Evolutionary conservation across 495 filamentous ascomycete species (phyloP), one percentile per base, ranked within the genome.

Genomic region (Penicillium chermesinum): DNA sequence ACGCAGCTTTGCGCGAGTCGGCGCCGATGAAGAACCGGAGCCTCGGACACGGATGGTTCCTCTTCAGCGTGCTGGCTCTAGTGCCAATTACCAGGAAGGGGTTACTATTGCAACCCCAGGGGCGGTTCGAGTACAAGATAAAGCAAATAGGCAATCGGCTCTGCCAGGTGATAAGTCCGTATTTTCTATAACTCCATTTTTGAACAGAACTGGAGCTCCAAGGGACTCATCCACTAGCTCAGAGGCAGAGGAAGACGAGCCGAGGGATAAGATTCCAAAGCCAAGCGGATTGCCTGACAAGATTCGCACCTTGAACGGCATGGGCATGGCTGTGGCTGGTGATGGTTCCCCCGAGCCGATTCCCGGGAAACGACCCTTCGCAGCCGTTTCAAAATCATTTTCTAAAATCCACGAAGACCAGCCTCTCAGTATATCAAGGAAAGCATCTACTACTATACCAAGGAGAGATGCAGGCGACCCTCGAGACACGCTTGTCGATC

Each of bases 141-240:
- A 73, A 49, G 70, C 63, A 16, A 70, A 69, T 37, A 67, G 70
- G 38, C 69, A 74, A 19, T 73, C 78, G 13, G 79, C 79, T 0
- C 57, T 83, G 33, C 67, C 82, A 27, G 89, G 86, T 18, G 89
- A 94, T 53, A 95, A 95, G 63, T 95, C 89, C 1, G 81, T 75
- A 15, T 96, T 96, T 61, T 93, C 89, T 9, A 90, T 96, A 52
- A 96, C 91, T 1, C 91, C 91, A 0, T 94, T 90, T 65, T 69
- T 96, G 21, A 94, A 91, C 69, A 84, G 87, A 43, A 87, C 85
- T 6, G 72, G 77, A 35, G 67, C 74, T n/a, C 63, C 68, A 7
- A 65, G 67, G 33, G 75, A 76, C 32, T 72, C 72, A 37, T 62
- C 74, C 7, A 50, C 43, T 19, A 68, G 61, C 42, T 65, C 66